Evolutionary conservation across 768 basidiomycete species (phyloP).

Genomic region (Leccinum subtestaceum): DNA sequence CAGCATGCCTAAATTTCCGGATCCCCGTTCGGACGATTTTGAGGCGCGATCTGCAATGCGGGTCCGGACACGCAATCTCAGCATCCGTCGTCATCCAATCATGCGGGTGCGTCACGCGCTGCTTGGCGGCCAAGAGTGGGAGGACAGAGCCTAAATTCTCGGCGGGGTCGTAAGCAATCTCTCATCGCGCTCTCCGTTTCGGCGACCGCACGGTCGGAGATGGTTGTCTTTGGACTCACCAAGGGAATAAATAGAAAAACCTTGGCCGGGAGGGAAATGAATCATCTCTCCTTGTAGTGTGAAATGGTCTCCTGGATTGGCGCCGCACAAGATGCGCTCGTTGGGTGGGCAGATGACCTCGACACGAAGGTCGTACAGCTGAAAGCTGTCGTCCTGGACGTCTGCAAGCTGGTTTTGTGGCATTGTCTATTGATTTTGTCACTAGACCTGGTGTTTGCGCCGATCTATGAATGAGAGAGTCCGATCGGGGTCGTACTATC

Average conservation of each 20-base stretch:
- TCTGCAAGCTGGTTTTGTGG: background rate
- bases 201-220: background rate
- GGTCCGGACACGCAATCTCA: constrained; percentile 44
- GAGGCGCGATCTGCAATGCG: constrained; percentile 54
- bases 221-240: too few species aligned
- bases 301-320: constrained; percentile 62
- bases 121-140: too few species aligned
- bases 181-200: background rate
- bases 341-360: constrained; percentile 60
- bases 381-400: constrained; percentile 43
- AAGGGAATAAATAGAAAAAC: constrained; percentile 67
- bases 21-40: constrained; percentile 49
- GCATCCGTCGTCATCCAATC: background rate
- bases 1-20: constrained; percentile 52
- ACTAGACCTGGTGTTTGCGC: too few species aligned
- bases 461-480: too few species aligned
- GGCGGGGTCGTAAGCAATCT: too few species aligned
- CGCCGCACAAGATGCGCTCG: constrained; percentile 59
- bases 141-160: too few species aligned
- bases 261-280: constrained; percentile 56
- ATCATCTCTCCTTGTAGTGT: constrained; percentile 63
- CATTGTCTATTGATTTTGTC: background rate
- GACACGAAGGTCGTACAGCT: constrained; percentile 62
- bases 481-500: too few species aligned
- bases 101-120: too few species aligned